These are phyloP conservation scores for Leccinum broughii DNA, from an alignment of 768 basidiomycete genomes.

Conservation along the genomic window DNA sequence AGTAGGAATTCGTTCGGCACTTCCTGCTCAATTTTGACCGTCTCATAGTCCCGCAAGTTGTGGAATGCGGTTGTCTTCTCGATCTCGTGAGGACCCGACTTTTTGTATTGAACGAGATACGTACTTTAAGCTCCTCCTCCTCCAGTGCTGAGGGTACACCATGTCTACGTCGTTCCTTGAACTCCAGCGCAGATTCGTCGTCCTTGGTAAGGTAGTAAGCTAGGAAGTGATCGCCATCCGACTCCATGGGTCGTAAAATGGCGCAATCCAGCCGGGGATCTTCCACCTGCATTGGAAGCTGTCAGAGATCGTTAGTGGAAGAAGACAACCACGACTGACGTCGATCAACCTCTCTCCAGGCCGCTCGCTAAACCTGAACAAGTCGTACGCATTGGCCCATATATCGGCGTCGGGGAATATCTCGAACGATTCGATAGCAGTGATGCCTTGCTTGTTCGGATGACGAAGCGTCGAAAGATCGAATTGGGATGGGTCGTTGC, in stretches of 20 bases:
- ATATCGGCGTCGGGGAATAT: constrained; percentile 82
- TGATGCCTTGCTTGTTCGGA: constrained; percentile 75
- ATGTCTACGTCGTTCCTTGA: constrained; percentile 57
- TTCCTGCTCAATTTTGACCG: constrained; percentile 83
- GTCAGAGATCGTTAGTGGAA: background rate
- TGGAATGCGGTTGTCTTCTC: constrained; percentile 67
- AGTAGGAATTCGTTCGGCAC: constrained; percentile 83
- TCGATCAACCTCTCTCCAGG: constrained; percentile 78
- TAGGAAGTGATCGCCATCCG: constrained; percentile 85
- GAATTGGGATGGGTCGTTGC: constrained; percentile 53
- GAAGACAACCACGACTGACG: constrained; percentile 40
- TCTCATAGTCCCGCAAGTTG: constrained; percentile 83
- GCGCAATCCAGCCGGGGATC: constrained; percentile 85
- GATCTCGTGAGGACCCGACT: background rate
- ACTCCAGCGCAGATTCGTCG: constrained; percentile 65
- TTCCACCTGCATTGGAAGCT: constrained; percentile 47
- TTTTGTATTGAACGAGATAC: constrained; percentile 9
- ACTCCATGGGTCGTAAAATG: constrained; percentile 83
- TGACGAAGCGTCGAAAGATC: constrained; percentile 63
- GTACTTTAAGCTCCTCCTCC: constrained; percentile 58
- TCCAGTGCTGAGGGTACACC: constrained; percentile 46
- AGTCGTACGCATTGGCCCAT: constrained; percentile 88
- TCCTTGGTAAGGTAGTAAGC: constrained; percentile 81
- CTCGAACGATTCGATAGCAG: constrained; percentile 79
- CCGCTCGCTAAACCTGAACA: constrained; percentile 83